A percentile compares a stretch with the other conserved stretches of the same genome.
Conservation (phyloP, 2,329 filamentous ascomycete species). For the Pseudogymnoascus sp. region DNA sequence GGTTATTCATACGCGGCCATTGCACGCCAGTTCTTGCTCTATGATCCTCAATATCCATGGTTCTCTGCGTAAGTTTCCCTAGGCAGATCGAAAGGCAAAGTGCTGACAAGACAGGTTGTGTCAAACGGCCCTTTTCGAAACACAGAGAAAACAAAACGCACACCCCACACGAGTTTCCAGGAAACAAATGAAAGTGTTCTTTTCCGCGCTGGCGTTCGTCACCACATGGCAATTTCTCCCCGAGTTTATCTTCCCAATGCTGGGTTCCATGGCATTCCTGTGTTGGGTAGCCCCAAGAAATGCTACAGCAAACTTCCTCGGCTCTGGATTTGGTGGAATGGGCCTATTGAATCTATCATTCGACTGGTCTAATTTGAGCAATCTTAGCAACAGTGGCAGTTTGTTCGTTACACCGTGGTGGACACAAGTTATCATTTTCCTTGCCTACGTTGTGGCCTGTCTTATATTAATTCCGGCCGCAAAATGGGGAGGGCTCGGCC, state of each 20-base stretch:
- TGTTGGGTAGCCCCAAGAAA: conserved; percentile 57
- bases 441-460: conserved; percentile 46
- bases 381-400: conserved; percentile 33
- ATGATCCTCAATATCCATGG: conserved; percentile 50
- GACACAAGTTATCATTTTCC: conserved; percentile 49
- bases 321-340: conserved; percentile 54
- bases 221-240: conserved; percentile 55
- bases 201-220: conserved; percentile 42
- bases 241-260: conserved; percentile 52
- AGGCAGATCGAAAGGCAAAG: conserved; percentile 15
- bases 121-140: conserved; percentile 52
- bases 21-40: conserved; percentile 48
- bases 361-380: conserved; percentile 54
- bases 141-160: conserved; percentile 44
- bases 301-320: conserved; percentile 50
- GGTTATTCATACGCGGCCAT: conserved; percentile 53
- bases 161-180: conserved; percentile 40
- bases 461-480: conserved; percentile 52
- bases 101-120: conserved; percentile 28
- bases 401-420: conserved; percentile 51
- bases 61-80: conserved; percentile 34
- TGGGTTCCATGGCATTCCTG: conserved; percentile 51
- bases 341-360: conserved; percentile 51
- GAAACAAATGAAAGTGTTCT: conserved; percentile 51
- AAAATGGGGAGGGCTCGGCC: conserved; percentile 48